These are phyloP conservation scores for Fusarium equiseti DNA, from an alignment of 2,329 filamentous ascomycete genomes.

Conservation along the genomic window DNA sequence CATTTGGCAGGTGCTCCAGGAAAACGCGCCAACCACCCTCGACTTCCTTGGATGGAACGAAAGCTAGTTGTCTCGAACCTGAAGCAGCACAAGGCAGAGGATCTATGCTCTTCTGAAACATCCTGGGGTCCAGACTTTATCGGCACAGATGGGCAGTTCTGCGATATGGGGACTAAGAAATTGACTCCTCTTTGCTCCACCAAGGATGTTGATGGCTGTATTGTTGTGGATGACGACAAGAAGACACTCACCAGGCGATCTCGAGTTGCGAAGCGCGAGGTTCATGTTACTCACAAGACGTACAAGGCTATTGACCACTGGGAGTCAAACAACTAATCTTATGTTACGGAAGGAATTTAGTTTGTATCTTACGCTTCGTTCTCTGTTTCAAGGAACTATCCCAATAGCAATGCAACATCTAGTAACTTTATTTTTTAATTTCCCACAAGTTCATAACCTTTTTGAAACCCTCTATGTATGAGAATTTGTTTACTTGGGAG, in stretches of 20 bases:
- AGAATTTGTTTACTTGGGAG: no score
- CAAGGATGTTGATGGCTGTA: neutral
- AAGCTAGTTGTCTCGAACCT: accelerated
- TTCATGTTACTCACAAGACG: accelerated
- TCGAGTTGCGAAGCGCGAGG: neutral
- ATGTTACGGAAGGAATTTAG: neutral
- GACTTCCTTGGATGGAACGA: accelerated
- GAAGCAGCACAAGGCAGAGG: neutral
- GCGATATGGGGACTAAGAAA: neutral
- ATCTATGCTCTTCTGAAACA: neutral
- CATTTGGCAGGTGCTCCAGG: accelerated
- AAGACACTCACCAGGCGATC: neutral
- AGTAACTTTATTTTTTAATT: no score
- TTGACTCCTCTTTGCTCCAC: neutral
- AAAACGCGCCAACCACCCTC: neutral
- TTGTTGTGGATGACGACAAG: neutral
- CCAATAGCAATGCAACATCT: no score
- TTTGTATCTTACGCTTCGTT: neutral
- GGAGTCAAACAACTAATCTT: neutral
- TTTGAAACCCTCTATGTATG: no score
- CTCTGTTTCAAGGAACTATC: no score
- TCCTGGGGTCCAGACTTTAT: neutral
- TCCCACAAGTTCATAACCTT: no score
- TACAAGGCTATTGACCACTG: neutral
- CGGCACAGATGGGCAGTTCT: neutral